Evolutionary conservation across 805 yeast species (phyloP), one percentile per base, ranked within the genome.

Genomic region (Candida ponderosae): DNA sequence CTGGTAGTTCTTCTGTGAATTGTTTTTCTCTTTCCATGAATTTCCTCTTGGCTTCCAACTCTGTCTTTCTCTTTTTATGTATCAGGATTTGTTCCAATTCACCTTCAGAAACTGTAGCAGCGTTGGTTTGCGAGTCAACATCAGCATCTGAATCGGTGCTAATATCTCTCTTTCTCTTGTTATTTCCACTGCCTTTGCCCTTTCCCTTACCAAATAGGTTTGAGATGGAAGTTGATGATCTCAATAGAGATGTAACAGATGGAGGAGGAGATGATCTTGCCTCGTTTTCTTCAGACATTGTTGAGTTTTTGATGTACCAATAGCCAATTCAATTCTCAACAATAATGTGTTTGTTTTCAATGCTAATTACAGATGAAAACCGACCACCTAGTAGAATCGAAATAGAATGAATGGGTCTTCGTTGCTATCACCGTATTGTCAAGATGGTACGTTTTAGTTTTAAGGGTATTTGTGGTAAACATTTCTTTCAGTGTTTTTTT

Each of bases 1-100:
- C 81, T 2, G 88, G 93, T 29, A 85, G 60, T 43, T 65, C 72
- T 4, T 59, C 77, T 50, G 84, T 93, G 41, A 72, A 72, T 47
- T 72, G 68, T 38, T 63, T 63, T 53, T 87, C 96, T 21, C 63
- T 59, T 34, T 64, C 68, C 33, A 53, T 45, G 35, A 60, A 57
- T 5, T 48, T 54, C 29, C 50, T 47, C 18, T 47, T 42, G 9
- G 51, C 49, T 14, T 53, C 56, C 14, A 41, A 32, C 15, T 47
- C 53, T 3, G 53, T 48, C 31, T 52, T 51, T 20, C 51, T 44
- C 34, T 44, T 52, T 39, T 52, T 52, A 18, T 30, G 37, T 9
- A 28, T 31, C 10, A 23, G 18, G 9, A 40, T 44, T 2, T 44
- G 38, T 2, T 42, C 47, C 9, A 34, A 35, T 13, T 31, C 29